These are phyloP conservation scores for Pichia sp. DNA, from an alignment of 1,139 yeast genomes.

Conservation along the genomic window DNA sequence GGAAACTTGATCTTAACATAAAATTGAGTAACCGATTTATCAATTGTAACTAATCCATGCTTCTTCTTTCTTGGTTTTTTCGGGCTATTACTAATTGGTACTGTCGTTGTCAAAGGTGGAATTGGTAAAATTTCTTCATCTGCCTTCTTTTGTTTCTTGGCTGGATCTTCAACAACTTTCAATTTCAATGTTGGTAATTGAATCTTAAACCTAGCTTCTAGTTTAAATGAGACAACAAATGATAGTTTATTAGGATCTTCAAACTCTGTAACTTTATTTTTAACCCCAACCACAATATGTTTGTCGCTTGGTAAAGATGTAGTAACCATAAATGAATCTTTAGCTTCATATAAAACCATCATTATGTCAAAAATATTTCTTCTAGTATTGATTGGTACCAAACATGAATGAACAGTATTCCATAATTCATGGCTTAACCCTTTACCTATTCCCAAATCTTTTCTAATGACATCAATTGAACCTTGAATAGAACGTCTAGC, in stretches of 20 bases:
- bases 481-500: conserved; percentile 50
- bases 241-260: not conserved
- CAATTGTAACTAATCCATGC: conserved; percentile 4
- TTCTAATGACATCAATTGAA: conserved; percentile 59
- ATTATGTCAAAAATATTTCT: conserved; percentile 60
- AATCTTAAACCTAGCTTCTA: conserved; percentile 30
- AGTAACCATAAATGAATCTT: conserved; percentile 53
- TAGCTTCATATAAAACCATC: conserved; percentile 60
- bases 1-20: conserved; percentile 14
- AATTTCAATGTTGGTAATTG: conserved; percentile 28
- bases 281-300: conserved; percentile 54
- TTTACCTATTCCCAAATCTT: conserved; percentile 57
- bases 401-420: conserved; percentile 61
- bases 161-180: conserved; percentile 16
- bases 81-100: no score
- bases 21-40: conserved; percentile 5
- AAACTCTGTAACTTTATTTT: conserved; percentile 35
- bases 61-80: conserved; percentile 12
- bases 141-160: conserved; percentile 12
- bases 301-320: conserved; percentile 65
- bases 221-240: conserved; percentile 22
- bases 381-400: conserved; percentile 53
- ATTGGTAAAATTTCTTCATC: conserved; percentile 3
- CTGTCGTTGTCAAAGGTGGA: not conserved
- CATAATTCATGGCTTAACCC: conserved; percentile 60